phyloP scores from a whole-genome alignment of 129 eudicot species.

The Lonicera japonica region DNA sequence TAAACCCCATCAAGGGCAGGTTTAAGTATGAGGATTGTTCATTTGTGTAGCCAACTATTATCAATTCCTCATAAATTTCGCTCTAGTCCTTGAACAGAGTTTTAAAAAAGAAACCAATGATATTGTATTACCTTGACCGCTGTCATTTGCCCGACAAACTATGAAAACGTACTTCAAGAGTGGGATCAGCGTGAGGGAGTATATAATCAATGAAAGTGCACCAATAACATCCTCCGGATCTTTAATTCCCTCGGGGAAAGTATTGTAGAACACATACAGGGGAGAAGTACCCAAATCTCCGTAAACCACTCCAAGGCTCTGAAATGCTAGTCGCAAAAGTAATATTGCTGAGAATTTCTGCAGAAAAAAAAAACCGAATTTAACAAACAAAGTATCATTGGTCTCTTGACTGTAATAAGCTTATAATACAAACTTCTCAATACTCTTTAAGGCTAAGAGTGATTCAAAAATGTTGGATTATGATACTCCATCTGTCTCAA shows the following conservation, averaged over 20 bases:
- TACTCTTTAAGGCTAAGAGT: not conserved
- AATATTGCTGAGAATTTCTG: constrained; percentile 76
- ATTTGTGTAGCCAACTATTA: no score
- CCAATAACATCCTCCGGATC: constrained; percentile 84
- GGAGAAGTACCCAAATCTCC: constrained; percentile 99
- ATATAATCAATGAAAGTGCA: constrained; percentile 90
- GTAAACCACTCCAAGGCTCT: constrained; percentile 95
- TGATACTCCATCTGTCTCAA: not conserved
- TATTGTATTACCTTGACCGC: constrained; percentile 98
- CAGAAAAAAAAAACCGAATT: constrained; percentile 11
- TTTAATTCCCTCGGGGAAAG: constrained; percentile 61
- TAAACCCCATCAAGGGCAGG: no score
- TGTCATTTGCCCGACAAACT: constrained; percentile 96
- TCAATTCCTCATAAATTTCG: no score
- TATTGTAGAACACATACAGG: constrained; percentile 85
- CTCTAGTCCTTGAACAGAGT: no score
- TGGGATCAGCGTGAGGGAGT: constrained; percentile 91
- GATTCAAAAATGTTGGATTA: not conserved
- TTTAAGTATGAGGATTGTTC: no score
- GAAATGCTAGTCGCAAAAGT: constrained; percentile 79
- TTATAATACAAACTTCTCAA: not conserved
- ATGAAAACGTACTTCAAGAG: constrained; percentile 92
- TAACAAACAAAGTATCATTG: constrained; percentile 8
- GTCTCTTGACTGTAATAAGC: not conserved
- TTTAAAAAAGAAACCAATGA: no score